phyloP scores from a whole-genome alignment of 164 flowering plant species.

The Nymphaea thermarum region DNA sequence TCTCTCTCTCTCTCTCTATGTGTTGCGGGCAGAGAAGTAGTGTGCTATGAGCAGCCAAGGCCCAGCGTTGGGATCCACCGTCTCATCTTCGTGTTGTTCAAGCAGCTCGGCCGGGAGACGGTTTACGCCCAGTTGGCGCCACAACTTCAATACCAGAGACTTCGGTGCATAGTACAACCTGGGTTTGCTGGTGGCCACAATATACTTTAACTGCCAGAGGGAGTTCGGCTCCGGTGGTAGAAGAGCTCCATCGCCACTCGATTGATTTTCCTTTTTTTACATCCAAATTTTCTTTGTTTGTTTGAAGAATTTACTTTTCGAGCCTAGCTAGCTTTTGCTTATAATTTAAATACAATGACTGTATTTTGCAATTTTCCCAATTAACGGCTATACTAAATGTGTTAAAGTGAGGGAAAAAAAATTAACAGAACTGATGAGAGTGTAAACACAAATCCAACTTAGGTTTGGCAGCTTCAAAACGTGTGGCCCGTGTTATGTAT shows the following conservation, averaged over 20 bases:
- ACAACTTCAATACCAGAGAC: constrained; percentile 54
- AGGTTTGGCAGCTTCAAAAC: too few species aligned
- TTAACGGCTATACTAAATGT: too few species aligned
- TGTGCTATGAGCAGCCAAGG: constrained; percentile 38
- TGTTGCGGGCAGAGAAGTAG: constrained; percentile 41
- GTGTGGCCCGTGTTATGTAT: too few species aligned
- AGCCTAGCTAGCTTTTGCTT: too few species aligned
- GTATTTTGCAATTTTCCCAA: too few species aligned
- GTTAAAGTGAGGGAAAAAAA: too few species aligned
- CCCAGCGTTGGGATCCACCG: constrained; percentile 77
- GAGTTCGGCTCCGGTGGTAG: constrained; percentile 62
- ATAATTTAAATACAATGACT: too few species aligned
- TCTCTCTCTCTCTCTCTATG: too few species aligned
- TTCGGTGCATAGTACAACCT: constrained; percentile 68
- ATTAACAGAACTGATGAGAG: too few species aligned
- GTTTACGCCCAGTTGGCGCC: constrained; percentile 74
- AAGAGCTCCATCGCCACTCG: constrained; percentile 4
- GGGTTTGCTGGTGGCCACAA: constrained; percentile 57
- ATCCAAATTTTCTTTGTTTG: too few species aligned
- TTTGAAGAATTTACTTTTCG: too few species aligned
- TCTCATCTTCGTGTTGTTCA: constrained; percentile 46
- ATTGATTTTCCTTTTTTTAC: not conserved
- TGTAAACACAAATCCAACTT: too few species aligned
- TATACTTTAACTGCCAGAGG: constrained; percentile 61
- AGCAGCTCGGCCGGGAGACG: constrained; percentile 61